Evolutionary conservation across 1,284 basidiomycete species (phyloP).

Genomic region (Laetiporus sulphureus): DNA sequence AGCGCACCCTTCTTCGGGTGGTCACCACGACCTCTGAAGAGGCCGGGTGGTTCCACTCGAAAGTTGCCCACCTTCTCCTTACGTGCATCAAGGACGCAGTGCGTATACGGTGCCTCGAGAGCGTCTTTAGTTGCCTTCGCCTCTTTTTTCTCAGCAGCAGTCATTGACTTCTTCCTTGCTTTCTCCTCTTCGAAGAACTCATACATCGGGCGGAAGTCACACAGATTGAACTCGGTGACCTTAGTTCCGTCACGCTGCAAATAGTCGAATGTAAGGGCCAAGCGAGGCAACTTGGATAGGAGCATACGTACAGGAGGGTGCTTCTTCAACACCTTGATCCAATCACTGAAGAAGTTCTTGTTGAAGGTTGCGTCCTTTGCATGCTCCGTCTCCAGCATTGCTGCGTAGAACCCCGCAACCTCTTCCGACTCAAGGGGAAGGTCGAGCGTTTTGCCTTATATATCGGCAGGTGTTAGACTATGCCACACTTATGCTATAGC

Average conservation of each 20-base stretch:
- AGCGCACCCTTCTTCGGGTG: conserved; percentile 97
- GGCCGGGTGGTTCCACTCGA: conserved; percentile 93
- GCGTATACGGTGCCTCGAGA: conserved; percentile 79
- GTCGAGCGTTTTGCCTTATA: conserved; percentile 67
- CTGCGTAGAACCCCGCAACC: conserved; percentile 95
- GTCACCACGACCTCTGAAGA: conserved; percentile 96
- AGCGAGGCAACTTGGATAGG: conserved; percentile 1
- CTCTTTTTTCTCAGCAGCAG: conserved; percentile 83
- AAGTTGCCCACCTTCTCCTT: conserved; percentile 99
- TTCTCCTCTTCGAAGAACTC: conserved; percentile 91
- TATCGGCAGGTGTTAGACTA: not conserved
- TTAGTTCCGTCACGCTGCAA: conserved; percentile 63
- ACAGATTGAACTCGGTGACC: conserved; percentile 75
- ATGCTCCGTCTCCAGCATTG: conserved; percentile 91
- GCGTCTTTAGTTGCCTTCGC: conserved; percentile 82
- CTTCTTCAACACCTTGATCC: conserved; percentile 70
- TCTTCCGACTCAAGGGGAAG: conserved; percentile 90
- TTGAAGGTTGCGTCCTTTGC: conserved; percentile 87
- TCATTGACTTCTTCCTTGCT: conserved; percentile 88
- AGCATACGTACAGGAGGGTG: conserved; percentile 75
- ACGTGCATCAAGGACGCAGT: conserved; percentile 87
- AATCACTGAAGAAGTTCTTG: conserved; percentile 96
- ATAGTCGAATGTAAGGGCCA: not conserved
- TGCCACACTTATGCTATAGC: too few species aligned
- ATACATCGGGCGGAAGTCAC: conserved; percentile 95